Evolutionary conservation across 2,329 filamentous ascomycete species (phyloP).

Genomic region (Dactylellina haptotyla): DNA sequence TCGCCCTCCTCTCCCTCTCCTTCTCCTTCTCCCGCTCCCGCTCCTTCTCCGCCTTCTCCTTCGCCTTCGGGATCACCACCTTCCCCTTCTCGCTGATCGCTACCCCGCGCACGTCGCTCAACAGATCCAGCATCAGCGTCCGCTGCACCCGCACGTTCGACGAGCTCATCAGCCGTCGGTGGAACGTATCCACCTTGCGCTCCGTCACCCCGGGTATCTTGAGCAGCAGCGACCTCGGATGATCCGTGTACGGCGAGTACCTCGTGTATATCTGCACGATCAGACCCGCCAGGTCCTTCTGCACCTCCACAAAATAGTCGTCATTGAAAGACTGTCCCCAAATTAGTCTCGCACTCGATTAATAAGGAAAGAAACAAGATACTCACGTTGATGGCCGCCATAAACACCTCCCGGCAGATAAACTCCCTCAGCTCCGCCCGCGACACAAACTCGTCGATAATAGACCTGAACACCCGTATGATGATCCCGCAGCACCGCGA

Average conservation of each 20-base stretch:
- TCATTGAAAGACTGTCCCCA: conserved; percentile 78
- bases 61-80: conserved; percentile 66
- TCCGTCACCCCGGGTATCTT: conserved; percentile 80
- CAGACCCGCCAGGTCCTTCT: conserved; percentile 87
- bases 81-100: conserved; percentile 94
- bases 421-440: conserved; percentile 77
- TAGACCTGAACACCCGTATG: conserved; percentile 83
- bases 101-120: conserved; percentile 87
- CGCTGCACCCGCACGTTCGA: conserved; percentile 67
- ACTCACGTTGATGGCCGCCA: conserved; percentile 68
- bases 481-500: conserved; percentile 87
- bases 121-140: conserved; percentile 80
- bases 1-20: conserved; percentile 61
- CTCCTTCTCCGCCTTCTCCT: conserved; percentile 63
- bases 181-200: conserved; percentile 73
- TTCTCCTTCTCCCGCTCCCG: conserved; percentile 62
- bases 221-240: conserved; percentile 78
- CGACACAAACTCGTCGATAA: conserved; percentile 78
- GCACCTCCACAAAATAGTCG: conserved; percentile 94
- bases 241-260: conserved; percentile 75
- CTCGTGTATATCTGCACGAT: conserved; percentile 85
- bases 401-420: conserved; percentile 86
- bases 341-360: background rate
- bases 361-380: conserved; percentile 62
- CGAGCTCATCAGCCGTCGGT: conserved; percentile 69